Percentiles rank a stretch among this genome's conserved stretches.
phyloP scores from a whole-genome alignment of 495 filamentous ascomycete genomes.

The Emericellopsis terricola region DNA sequence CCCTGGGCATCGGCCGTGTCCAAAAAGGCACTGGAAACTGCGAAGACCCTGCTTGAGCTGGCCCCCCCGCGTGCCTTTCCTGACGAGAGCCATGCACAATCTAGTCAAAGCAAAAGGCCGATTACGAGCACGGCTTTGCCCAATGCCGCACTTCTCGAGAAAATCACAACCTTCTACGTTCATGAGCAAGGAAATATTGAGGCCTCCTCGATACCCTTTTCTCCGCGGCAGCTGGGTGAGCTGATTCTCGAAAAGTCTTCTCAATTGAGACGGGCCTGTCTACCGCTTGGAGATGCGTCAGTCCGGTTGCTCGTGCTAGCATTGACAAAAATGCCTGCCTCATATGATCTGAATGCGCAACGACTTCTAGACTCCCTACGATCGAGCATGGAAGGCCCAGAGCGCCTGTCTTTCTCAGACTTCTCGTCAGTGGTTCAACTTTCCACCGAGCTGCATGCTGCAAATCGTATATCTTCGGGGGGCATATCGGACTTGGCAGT shows the following conservation, averaged over 20 bases:
- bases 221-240: slow-evolving; percentile 33
- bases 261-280: slow-evolving; percentile 27
- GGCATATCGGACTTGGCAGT: slow-evolving; percentile 49
- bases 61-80: slow-evolving; percentile 56
- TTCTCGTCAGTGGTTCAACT: slow-evolving; percentile 46
- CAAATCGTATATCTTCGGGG: slow-evolving; percentile 32
- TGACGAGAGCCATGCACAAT: slow-evolving; percentile 8
- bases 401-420: slow-evolving; percentile 21
- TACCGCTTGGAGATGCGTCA: background rate
- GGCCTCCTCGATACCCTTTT: slow-evolving; percentile 34
- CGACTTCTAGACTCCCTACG: slow-evolving; percentile 39
- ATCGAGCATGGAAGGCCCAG: slow-evolving; percentile 14
- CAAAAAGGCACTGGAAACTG: slow-evolving; percentile 31
- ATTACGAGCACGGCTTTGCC: slow-evolving; percentile 7
- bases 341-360: slow-evolving; percentile 31
- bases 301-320: slow-evolving; percentile 40
- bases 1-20: slow-evolving; percentile 6
- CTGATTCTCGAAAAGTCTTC: slow-evolving; percentile 44
- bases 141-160: slow-evolving; percentile 35
- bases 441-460: slow-evolving; percentile 42
- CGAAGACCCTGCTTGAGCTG: slow-evolving; percentile 38
- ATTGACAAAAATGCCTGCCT: slow-evolving; percentile 25
- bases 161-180: slow-evolving; percentile 46
- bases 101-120: slow-evolving; percentile 9
- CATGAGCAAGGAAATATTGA: slow-evolving; percentile 36